phyloP scores from a whole-genome alignment of 441 rosid species.

The Gossypium aridum region DNA sequence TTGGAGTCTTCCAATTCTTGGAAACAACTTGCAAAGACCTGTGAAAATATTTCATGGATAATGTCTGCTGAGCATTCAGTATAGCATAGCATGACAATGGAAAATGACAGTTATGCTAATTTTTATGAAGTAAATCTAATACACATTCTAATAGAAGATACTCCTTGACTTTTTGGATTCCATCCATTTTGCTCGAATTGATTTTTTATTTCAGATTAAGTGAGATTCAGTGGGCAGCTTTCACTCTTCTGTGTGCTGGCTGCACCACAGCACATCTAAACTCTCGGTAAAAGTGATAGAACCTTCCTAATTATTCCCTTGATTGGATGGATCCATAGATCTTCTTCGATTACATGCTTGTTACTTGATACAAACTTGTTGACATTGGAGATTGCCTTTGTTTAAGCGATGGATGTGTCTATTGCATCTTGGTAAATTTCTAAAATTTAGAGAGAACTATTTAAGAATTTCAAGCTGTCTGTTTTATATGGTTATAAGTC shows the following conservation, averaged over 20 bases:
- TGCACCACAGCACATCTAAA: conserved; percentile 96
- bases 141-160: not conserved
- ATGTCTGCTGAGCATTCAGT: not conserved
- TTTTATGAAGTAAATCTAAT: conserved; percentile 1
- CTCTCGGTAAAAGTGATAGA: conserved; percentile 52
- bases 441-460: not conserved
- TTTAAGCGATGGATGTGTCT: not conserved
- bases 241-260: conserved; percentile 83
- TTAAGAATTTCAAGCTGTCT: not conserved
- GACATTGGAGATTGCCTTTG: not conserved
- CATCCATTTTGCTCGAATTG: conserved; percentile 1
- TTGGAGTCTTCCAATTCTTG: not conserved
- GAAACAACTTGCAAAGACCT: not conserved
- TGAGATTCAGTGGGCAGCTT: conserved; percentile 94
- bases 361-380: conserved; percentile 11
- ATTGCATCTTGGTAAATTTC: conserved; percentile 5
- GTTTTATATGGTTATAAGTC: not conserved
- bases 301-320: conserved; percentile 4
- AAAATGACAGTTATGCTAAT: not conserved
- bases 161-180: not conserved
- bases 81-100: not conserved
- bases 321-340: conserved; percentile 7
- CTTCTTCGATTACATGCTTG: not conserved
- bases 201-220: conserved; percentile 53
- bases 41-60: not conserved